Percentiles rank a stretch among this genome's conserved stretches.
Evolutionary conservation across 2,329 filamentous ascomycete genomes (phyloP).

Genomic region (Microdochium paspali): DNA sequence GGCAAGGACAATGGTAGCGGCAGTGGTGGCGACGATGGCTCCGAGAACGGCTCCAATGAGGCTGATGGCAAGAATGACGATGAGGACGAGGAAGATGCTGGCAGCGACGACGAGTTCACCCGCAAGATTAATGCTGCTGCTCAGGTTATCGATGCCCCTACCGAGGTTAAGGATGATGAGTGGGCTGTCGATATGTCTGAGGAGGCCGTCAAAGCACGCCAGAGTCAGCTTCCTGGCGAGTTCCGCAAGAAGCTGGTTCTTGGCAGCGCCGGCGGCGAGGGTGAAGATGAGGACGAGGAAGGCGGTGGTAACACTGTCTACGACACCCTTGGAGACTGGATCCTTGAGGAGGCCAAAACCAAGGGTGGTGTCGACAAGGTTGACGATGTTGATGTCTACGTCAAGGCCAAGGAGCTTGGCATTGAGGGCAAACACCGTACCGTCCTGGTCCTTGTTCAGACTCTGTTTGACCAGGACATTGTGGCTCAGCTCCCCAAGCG

Average conservation of each 20-base stretch:
- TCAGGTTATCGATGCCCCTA: constrained; percentile 37
- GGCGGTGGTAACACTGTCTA: constrained; percentile 68
- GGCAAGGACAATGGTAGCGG: constrained; percentile 44
- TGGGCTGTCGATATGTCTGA: constrained; percentile 97
- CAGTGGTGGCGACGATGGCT: constrained; percentile 56
- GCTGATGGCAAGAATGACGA: constrained; percentile 38
- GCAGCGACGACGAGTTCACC: constrained; percentile 86
- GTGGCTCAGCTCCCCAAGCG: constrained; percentile 78
- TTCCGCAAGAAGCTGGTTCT: constrained; percentile 87
- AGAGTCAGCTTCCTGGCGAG: constrained; percentile 85
- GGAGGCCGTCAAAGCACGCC: constrained; percentile 88
- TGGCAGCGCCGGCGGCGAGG: constrained; percentile 58
- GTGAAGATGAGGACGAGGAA: constrained; percentile 67
- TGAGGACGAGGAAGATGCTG: constrained; percentile 53
- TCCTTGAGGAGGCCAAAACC: constrained; percentile 61
- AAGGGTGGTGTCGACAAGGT: constrained; percentile 70
- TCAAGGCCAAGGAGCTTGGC: constrained; percentile 93
- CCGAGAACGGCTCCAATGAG: constrained; percentile 49
- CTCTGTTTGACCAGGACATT: constrained; percentile 86
- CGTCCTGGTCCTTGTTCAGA: constrained; percentile 83
- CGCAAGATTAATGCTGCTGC: constrained; percentile 65
- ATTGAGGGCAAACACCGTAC: constrained; percentile 94
- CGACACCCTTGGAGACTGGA: constrained; percentile 89
- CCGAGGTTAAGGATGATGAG: constrained; percentile 71
- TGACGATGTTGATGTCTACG: constrained; percentile 82